Percentiles rank a stretch among this genome's conserved stretches.
Evolutionary conservation across 2,329 filamentous ascomycete species (phyloP).

Genomic region (Remersonia thermophila): DNA sequence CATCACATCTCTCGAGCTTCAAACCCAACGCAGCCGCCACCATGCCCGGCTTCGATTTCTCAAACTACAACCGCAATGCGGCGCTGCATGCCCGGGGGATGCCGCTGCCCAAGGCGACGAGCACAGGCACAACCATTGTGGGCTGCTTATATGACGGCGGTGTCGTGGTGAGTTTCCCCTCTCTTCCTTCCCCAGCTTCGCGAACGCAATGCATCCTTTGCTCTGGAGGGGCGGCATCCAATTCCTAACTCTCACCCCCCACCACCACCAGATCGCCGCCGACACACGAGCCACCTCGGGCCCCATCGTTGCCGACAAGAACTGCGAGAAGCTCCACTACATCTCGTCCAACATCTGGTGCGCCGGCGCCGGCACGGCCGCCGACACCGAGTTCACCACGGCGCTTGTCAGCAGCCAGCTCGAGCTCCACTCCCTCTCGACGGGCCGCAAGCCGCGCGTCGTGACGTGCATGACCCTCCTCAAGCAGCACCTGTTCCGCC

Average conservation of each 20-base stretch:
- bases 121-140: constrained; percentile 97
- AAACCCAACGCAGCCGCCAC: constrained; percentile 22
- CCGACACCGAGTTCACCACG: constrained; percentile 98
- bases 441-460: constrained; percentile 90
- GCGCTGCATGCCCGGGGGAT: constrained; percentile 89
- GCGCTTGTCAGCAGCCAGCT: constrained; percentile 97
- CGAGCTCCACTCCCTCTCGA: constrained; percentile 92
- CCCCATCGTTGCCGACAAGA: constrained; percentile 99
- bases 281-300: constrained; percentile 95
- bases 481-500: constrained; percentile 97
- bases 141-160: constrained; percentile 94
- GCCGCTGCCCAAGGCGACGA: constrained; percentile 91
- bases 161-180: constrained; percentile 60
- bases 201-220: background rate
- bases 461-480: constrained; percentile 99
- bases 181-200: background rate
- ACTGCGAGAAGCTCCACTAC: constrained; percentile 99
- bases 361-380: constrained; percentile 91
- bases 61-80: constrained; percentile 98
- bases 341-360: constrained; percentile 99
- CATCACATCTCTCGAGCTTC: too few relatives aligned
- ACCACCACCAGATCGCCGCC: constrained; percentile 68
- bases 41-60: constrained; percentile 99
- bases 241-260: background rate
- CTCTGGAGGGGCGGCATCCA: background rate